Base-by-base conservation (phyloP, 2,329 filamentous ascomycete genomes). In the Colletotrichum tropicale region DNA sequence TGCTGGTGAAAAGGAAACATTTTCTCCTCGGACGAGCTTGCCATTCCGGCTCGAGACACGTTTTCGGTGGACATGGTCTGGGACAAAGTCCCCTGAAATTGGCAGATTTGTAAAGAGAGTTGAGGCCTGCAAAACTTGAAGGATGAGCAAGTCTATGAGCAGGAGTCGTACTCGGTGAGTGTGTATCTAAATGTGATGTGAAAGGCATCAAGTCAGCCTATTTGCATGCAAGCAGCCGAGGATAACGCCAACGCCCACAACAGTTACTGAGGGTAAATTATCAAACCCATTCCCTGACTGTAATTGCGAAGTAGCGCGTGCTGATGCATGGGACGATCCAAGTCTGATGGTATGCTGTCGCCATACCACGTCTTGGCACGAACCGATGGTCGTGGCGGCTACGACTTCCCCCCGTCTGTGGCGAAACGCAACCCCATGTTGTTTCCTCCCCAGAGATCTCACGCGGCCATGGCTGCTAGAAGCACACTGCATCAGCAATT, bases 301-400 rank as follows among this genome's bases (percentile, higher is more conserved):
- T 12, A 21, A n/a, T 32, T 18, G 56, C 28, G 28, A 32, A 8
- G 4, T 30, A 43, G 24, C 8, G 30, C 24, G 26, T 8, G 55
- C 67, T 24, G 26, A 61, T 34, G 55, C 26, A 38, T 70, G 26
- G 55, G 67, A 71, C 28, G 71, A 66, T 28, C 21, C 43, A 32
- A 8, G 8, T 69, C 48, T 68, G 26, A 26, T 24, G 9, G 43
- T 30, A 34, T 6, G 28, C 24, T 56, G 16, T 21, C 9, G 34
- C 34, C 43, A 21, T 48, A 48, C 43, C 43, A 48, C 43, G 43
- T 18, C 60, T 70, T 74, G 62, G 68, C 68, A 67, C 32, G 72
- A 75, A 71, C 61, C 16, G 68, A 66, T 75, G 72, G 68, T 67
- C 72, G 68, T 69, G 38, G 61, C 68, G 55, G 64, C 16, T 48